phyloP scores from a whole-genome alignment of 768 basidiomycete species.

The Strobilomyces confusus region DNA sequence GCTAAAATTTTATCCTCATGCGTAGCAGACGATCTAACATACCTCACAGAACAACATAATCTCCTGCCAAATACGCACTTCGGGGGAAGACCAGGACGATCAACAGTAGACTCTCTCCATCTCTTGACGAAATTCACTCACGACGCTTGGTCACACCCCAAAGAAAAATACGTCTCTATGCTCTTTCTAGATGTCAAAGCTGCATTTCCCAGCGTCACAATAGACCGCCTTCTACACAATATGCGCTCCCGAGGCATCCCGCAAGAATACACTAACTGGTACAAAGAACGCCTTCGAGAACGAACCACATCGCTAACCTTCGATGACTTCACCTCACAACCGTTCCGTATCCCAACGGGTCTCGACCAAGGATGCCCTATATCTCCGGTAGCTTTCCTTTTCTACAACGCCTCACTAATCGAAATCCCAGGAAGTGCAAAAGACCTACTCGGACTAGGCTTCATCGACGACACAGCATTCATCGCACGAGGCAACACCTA shows the following conservation, averaged over 20 bases:
- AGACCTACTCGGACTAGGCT: neutral
- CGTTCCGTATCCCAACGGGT: neutral
- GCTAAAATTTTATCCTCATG: neutral
- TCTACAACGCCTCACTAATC: no score
- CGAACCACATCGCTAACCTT: neutral
- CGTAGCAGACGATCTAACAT: neutral
- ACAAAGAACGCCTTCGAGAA: rapidly evolving
- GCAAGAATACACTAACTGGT: neutral
- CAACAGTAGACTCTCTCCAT: neutral
- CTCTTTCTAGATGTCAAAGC: neutral
- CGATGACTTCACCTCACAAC: neutral
- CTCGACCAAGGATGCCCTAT: no score
- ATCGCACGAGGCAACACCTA: neutral
- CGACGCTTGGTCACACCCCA: neutral
- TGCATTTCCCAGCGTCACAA: neutral
- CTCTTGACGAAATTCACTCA: neutral
- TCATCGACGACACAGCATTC: neutral
- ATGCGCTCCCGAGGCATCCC: neutral
- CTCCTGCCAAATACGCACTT: neutral
- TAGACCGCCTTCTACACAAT: neutral
- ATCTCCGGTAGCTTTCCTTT: neutral
- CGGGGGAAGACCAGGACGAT: neutral
- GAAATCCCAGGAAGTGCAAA: neutral
- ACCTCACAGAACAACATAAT: neutral
- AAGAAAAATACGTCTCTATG: neutral